Evolutionary conservation across 108 stramenopile genomes (phyloP).

Genomic region (Epipyxis sp.): DNA sequence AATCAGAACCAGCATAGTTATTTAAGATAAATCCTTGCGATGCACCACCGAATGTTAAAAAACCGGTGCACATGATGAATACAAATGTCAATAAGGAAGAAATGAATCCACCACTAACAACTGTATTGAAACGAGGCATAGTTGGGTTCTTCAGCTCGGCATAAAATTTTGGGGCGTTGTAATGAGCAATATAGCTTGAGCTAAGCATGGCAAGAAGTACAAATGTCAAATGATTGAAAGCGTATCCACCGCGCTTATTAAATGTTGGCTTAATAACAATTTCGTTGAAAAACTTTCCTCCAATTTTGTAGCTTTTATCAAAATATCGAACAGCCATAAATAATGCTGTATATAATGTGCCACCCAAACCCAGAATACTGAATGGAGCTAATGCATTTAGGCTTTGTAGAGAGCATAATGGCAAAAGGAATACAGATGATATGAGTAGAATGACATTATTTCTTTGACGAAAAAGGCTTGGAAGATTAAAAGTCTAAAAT

Average conservation of each 20-base stretch:
- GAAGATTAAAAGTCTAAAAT: constrained; percentile 64
- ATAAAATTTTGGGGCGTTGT: constrained; percentile 91
- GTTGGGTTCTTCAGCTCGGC: constrained; percentile 85
- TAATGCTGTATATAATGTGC: constrained; percentile 61
- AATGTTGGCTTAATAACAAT: constrained; percentile 51
- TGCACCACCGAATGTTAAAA: constrained; percentile 82
- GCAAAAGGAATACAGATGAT: constrained; percentile 74
- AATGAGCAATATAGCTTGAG: constrained; percentile 90
- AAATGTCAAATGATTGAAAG: constrained; percentile 68
- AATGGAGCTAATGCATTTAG: constrained; percentile 65
- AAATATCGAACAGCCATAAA: constrained; percentile 66
- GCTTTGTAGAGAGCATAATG: constrained; percentile 81
- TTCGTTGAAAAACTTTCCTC: constrained; percentile 65
- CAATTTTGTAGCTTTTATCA: constrained; percentile 55
- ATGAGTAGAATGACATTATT: constrained; percentile 60
- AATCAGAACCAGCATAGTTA: constrained; percentile 80
- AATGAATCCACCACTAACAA: constrained; percentile 73
- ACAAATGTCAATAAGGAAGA: constrained; percentile 67
- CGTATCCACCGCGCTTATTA: constrained; percentile 44
- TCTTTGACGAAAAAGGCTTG: constrained; percentile 31
- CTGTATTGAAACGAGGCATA: constrained; percentile 70
- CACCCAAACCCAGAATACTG: constrained; percentile 68
- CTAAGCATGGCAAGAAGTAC: constrained; percentile 87
- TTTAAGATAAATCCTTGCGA: constrained; percentile 82
- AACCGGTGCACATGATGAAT: constrained; percentile 73